phyloP scores from a whole-genome alignment of 305 asterid genomes.

The Solanum hybrid region DNA sequence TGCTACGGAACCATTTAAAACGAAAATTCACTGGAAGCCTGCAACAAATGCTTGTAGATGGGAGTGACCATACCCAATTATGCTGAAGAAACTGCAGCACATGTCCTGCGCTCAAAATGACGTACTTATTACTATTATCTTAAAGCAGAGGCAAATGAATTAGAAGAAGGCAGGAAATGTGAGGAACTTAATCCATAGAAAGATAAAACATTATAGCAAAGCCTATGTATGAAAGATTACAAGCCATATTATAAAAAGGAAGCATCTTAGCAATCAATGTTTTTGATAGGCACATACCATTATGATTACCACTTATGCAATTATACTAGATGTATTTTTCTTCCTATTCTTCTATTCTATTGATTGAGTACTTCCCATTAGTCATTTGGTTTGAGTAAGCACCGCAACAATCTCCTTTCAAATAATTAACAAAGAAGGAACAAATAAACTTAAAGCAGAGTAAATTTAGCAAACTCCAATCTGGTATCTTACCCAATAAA shows the following conservation, averaged over 20 bases:
- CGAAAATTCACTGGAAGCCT: not conserved
- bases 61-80: slow-evolving; percentile 61
- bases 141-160: not conserved
- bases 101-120: slow-evolving; percentile 61
- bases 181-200: not conserved
- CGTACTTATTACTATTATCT: not conserved
- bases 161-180: not conserved
- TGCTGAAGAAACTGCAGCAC: slow-evolving; percentile 97
- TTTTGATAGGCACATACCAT: not conserved
- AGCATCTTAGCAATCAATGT: not conserved
- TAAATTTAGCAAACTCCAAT: not conserved
- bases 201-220: not conserved
- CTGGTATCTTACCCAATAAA: not conserved
- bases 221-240: not conserved
- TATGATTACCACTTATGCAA: not conserved
- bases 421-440: not conserved
- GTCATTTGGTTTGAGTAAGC: not conserved
- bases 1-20: not conserved
- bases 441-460: not conserved
- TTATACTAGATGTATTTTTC: not conserved
- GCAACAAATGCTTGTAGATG: not conserved
- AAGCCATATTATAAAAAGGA: not conserved
- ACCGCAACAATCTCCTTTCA: not conserved
- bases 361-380: not conserved
- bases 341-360: not conserved